Evolutionary conservation across 2,329 filamentous ascomycete genomes (phyloP).

Genomic region (Colletotrichum lupini): DNA sequence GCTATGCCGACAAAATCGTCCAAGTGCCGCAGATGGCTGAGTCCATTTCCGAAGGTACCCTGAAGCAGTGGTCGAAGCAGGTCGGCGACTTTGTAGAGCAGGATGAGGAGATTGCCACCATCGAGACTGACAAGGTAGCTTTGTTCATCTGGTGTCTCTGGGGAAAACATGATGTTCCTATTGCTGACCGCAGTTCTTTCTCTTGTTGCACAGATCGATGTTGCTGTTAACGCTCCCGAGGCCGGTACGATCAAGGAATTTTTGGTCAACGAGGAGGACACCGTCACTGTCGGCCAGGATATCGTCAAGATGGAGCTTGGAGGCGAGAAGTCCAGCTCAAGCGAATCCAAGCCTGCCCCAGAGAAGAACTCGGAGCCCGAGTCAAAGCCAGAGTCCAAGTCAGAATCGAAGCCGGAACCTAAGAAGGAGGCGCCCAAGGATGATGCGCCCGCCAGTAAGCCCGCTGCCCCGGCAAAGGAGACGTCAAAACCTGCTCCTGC

Average conservation of each 20-base stretch:
- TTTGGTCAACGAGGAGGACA: conserved; percentile 92
- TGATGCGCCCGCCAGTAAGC: conserved; percentile 39
- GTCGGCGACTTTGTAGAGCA: conserved; percentile 93
- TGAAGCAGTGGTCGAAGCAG: conserved; percentile 95
- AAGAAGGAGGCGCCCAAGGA: conserved; percentile 53
- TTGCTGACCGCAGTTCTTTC: conserved; percentile 1
- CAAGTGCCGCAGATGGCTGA: conserved; percentile 99
- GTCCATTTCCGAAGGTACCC: conserved; percentile 95
- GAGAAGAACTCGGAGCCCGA: conserved; percentile 31
- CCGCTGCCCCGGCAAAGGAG: conserved; percentile 35
- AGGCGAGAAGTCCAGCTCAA: conserved; percentile 44
- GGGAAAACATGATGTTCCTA: not conserved
- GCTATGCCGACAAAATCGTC: conserved; percentile 83
- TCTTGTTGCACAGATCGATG: conserved; percentile 80
- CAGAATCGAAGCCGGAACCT: conserved; percentile 54
- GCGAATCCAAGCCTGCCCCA: conserved; percentile 14
- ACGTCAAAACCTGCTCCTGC: conserved; percentile 39
- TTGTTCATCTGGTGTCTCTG: not conserved
- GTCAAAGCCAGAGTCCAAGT: conserved; percentile 41
- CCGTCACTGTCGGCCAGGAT: conserved; percentile 93
- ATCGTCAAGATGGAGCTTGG: conserved; percentile 88
- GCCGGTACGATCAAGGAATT: conserved; percentile 93
- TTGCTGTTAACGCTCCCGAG: conserved; percentile 93
- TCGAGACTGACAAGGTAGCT: conserved; percentile 97
- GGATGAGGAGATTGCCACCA: conserved; percentile 98